Evolutionary conservation across 768 basidiomycete genomes (phyloP).

Genomic region (Suillus subalutaceus): DNA sequence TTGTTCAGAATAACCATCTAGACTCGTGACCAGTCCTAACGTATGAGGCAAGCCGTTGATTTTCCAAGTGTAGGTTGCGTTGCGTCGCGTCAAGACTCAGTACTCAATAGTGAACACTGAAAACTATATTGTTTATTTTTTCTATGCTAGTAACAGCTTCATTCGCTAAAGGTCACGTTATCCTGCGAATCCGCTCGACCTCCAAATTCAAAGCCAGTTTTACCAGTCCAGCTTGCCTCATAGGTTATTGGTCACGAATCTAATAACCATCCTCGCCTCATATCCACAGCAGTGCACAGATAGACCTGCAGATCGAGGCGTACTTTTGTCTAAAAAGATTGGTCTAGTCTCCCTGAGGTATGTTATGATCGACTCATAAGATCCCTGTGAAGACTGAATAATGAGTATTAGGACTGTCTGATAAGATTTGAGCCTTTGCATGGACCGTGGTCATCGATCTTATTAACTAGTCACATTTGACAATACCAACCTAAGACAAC

Average conservation of each 20-base stretch:
- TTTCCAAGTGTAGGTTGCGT: too few species aligned
- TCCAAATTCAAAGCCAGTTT: too few species aligned
- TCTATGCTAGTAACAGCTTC: too few species aligned
- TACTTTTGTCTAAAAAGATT: background rate
- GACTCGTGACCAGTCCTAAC: too few species aligned
- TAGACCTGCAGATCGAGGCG: background rate
- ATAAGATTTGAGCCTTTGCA: background rate
- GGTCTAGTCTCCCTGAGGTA: background rate
- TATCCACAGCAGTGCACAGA: background rate
- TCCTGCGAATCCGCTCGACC: too few species aligned
- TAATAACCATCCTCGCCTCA: background rate
- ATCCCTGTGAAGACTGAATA: background rate
- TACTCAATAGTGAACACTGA: too few species aligned
- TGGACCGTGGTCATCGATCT: background rate
- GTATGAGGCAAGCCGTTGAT: too few species aligned
- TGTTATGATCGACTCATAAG: background rate
- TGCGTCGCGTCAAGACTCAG: too few species aligned
- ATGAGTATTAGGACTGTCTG: background rate
- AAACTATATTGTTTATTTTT: too few species aligned
- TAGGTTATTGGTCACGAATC: too few species aligned
- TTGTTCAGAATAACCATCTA: background rate
- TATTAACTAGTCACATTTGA: background rate
- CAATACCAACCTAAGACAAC: background rate
- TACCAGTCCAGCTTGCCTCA: background rate
- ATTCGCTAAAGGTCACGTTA: too few species aligned